These are phyloP conservation scores for Agroathelia rolfsii DNA, from an alignment of 1,284 basidiomycete species.

Conservation along the genomic window DNA sequence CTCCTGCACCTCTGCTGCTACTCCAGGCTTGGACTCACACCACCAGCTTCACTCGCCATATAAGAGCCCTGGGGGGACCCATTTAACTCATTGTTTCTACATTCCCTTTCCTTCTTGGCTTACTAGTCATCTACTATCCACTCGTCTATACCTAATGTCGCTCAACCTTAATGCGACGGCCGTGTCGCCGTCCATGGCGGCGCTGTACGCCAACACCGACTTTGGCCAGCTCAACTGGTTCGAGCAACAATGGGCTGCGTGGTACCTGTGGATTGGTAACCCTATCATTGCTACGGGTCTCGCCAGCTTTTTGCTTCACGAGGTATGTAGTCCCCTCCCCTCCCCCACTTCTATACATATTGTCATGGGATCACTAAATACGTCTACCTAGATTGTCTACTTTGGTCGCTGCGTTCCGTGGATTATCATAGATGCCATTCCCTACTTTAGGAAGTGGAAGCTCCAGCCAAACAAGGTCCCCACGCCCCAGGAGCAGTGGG, in stretches of 20 bases:
- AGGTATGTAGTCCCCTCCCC: conserved; percentile 44
- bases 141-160: too few relatives aligned
- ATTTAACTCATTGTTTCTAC: too few relatives aligned
- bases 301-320: conserved; percentile 89
- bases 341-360: not conserved
- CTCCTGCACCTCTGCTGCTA: too few relatives aligned
- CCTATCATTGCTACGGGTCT: conserved; percentile 91
- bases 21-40: too few relatives aligned
- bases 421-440: conserved; percentile 92
- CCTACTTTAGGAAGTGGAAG: conserved; percentile 93
- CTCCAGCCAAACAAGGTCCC: conserved; percentile 84
- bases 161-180: conserved; percentile 30
- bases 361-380: not conserved
- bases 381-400: conserved; percentile 71
- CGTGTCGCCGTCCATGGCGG: conserved; percentile 13
- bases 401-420: conserved; percentile 94
- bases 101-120: too few relatives aligned
- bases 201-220: conserved; percentile 52
- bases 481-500: conserved; percentile 81
- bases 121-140: too few relatives aligned
- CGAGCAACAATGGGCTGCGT: conserved; percentile 73
- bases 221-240: conserved; percentile 61
- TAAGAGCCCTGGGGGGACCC: too few relatives aligned
- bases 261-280: conserved; percentile 84
- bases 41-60: too few relatives aligned